Conservation (phyloP, 2,329 filamentous ascomycete species). For the Talaromyces amestolkiae region DNA sequence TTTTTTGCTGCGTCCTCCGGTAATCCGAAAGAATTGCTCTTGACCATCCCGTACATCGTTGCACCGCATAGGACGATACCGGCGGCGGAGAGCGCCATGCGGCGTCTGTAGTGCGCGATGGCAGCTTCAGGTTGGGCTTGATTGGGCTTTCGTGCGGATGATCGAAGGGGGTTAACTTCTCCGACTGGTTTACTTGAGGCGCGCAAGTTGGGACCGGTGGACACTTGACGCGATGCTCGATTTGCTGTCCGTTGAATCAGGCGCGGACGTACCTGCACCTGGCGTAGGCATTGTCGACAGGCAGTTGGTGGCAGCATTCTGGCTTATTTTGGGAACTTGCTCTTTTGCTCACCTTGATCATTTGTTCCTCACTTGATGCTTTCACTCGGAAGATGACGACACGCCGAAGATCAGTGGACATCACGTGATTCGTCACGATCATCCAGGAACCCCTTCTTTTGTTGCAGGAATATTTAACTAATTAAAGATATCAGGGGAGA, state of each 20-base stretch:
- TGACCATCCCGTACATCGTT: constrained; percentile 43
- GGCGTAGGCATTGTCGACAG: constrained; percentile 14
- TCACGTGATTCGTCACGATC: neutral
- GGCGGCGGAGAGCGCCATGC: constrained; percentile 33
- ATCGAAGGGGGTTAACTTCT: constrained; percentile 25
- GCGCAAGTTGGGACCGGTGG: neutral
- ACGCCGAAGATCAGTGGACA: neutral
- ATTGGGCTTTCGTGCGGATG: constrained; percentile 20
- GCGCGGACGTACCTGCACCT: constrained; percentile 3
- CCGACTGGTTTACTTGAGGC: constrained; percentile 18
- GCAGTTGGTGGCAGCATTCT: constrained; percentile 8
- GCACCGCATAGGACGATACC: constrained; percentile 41
- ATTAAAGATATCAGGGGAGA: neutral
- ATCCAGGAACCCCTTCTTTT: neutral
- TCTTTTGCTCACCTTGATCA: neutral
- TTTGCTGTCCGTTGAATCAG: neutral
- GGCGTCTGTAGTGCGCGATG: constrained; percentile 31
- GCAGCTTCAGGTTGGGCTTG: constrained; percentile 27
- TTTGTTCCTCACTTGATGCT: neutral
- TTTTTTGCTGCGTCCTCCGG: constrained; percentile 21
- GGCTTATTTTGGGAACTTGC: neutral
- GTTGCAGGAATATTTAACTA: neutral
- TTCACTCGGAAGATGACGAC: constrained; percentile 7
- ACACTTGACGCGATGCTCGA: constrained; percentile 3
- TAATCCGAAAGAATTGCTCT: constrained; percentile 37